Evolutionary conservation across 1,284 basidiomycete species (phyloP).

Genomic region (Ceratobasidium sp.): DNA sequence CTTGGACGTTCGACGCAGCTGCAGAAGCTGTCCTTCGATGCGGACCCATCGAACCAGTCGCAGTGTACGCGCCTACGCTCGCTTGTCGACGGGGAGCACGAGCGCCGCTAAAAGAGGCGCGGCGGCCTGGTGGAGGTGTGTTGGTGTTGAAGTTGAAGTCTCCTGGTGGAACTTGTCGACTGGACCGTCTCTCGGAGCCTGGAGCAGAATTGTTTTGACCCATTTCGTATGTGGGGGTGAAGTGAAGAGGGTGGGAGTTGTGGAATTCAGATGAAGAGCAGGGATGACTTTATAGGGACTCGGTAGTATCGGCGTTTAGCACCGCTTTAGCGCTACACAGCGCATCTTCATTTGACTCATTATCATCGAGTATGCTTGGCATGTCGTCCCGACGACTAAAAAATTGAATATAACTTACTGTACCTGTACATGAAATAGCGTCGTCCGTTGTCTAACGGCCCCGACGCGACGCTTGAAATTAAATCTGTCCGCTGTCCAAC

Average conservation of each 20-base stretch:
- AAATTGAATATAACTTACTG: too few species aligned
- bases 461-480: too few species aligned
- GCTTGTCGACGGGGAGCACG: conserved; percentile 6
- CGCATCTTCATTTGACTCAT: too few species aligned
- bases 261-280: conserved; percentile 1
- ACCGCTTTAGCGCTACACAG: too few species aligned
- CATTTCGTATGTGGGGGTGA: neutral
- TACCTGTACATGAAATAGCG: too few species aligned
- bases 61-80: neutral
- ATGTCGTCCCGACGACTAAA: too few species aligned
- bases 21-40: conserved; percentile 22
- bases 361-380: too few species aligned
- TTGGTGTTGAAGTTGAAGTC: conserved; percentile 2
- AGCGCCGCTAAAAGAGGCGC: conserved; percentile 10
- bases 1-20: neutral
- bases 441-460: too few species aligned
- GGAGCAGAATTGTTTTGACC: conserved; percentile 37
- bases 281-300: neutral
- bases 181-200: neutral
- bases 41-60: neutral
- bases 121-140: neutral
- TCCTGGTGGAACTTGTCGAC: neutral
- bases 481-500: too few species aligned
- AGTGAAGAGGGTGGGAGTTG: neutral
- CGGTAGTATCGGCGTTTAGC: neutral